Base-by-base conservation (phyloP, 1,139 yeast species). In the Suhomyces bribrorum region DNA sequence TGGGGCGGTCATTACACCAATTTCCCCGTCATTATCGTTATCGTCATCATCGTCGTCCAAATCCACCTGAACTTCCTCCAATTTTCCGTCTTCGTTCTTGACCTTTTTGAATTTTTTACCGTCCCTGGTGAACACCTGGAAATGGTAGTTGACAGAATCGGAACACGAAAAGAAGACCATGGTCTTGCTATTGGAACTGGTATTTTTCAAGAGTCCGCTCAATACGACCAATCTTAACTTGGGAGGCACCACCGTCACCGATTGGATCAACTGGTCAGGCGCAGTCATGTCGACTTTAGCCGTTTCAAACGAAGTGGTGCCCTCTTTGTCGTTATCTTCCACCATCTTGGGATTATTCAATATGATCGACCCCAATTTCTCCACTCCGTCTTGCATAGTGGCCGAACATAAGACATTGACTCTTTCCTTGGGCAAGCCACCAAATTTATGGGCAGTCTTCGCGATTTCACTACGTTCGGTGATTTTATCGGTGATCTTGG, bases 131-230 rank as follows among this genome's bases (percentile, higher is more conserved):
- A 90, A 81, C 0, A 81, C 83, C 35, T 79, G 77, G 59, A 81
- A 88, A 62, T 92, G 97, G 66, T 86, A 92, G 50, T 92, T 89
- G 15, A 94, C 97, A 11, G 96, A 86, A 56, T 92, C 97, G 0
- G 97, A 82, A 64, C 98, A 92, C 7, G 96, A 86, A 49, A 89
- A 77, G 60, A 92, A 92, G 0, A 94, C 90, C 57, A 92, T 83
- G 1, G 92, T 80, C 53, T 88, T 77, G 47, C 61, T 22, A 5
- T 52, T 50, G 2, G 62, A 57, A 4, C 63, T 54, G 8, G 81
- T 61, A 20, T 73, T 68, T 53, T 76, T 77, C 43, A 92, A 66
- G 5, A 73, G 58, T 1, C 86, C 89, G 14, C 86, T 81, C 29
- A 92, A 63, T 0, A 96, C 77, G 1, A 92, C 97, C 22, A 89